Percentiles rank a stretch among this genome's conserved stretches.
Evolutionary conservation across 164 flowering plant species (phyloP).

Genomic region (Vitis rotundifolia): DNA sequence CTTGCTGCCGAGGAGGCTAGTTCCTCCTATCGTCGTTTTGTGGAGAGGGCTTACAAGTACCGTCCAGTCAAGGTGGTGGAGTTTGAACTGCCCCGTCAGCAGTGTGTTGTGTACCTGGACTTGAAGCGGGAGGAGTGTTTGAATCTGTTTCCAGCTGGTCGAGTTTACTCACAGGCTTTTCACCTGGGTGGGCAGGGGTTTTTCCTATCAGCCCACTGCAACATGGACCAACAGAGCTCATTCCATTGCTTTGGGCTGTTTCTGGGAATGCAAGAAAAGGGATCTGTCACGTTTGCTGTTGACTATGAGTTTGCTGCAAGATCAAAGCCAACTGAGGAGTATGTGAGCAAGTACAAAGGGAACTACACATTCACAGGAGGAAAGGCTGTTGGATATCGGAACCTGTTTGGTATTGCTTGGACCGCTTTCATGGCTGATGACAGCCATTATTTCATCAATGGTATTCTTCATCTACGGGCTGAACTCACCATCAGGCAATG

Average conservation of each 20-base stretch:
- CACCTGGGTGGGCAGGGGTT: constrained; percentile 60
- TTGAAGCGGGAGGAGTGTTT: constrained; percentile 55
- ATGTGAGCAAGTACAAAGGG: constrained; percentile 42
- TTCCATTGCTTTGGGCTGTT: constrained; percentile 58
- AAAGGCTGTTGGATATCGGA: constrained; percentile 53
- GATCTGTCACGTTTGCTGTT: constrained; percentile 38
- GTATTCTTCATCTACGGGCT: constrained; percentile 48
- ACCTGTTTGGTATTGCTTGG: constrained; percentile 50
- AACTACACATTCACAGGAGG: constrained; percentile 53
- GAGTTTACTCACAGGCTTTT: constrained; percentile 59
- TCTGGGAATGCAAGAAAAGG: constrained; percentile 60
- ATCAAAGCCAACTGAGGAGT: constrained; percentile 43
- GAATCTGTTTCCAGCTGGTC: constrained; percentile 44
- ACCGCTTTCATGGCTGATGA: constrained; percentile 44
- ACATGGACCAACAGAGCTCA: constrained; percentile 60
- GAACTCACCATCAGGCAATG: constrained; percentile 42
- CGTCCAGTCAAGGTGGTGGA: constrained; percentile 54
- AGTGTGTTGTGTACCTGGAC: constrained; percentile 58
- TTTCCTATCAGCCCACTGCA: constrained; percentile 58
- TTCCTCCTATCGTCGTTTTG: constrained; percentile 25
- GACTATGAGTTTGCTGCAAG: constrained; percentile 59
- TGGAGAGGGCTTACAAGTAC: constrained; percentile 51
- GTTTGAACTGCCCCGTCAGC: constrained; percentile 51
- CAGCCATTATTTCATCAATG: constrained; percentile 47
- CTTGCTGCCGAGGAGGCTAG: constrained; percentile 39